A percentile compares a stretch with the other conserved stretches of the same genome.
These are phyloP conservation scores for Populus hybrid DNA, from an alignment of 441 rosid species.

Conservation along the genomic window DNA sequence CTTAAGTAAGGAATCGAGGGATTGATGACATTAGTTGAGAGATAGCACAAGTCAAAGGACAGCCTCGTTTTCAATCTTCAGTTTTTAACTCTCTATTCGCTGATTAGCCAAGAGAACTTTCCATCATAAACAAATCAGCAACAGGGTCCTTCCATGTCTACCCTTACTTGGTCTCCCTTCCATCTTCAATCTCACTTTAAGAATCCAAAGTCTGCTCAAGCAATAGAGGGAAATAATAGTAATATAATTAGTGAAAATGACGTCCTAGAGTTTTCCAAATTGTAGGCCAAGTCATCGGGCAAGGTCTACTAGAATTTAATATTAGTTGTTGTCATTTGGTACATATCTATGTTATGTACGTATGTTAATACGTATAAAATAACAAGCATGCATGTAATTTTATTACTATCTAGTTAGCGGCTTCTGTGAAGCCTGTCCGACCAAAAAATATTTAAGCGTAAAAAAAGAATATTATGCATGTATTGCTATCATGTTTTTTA, in stretches of 20 bases:
- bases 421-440: no score
- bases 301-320: neutral
- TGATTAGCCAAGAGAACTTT: conserved; percentile 22
- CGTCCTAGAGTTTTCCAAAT: conserved; percentile 8
- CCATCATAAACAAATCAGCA: conserved; percentile 20
- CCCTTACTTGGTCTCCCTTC: conserved; percentile 1
- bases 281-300: conserved; percentile 13
- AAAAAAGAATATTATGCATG: no score
- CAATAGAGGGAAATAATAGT: conserved; percentile 12
- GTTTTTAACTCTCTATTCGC: neutral
- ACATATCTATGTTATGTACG: neutral
- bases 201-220: conserved; percentile 33
- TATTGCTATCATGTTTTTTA: no score
- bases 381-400: no score
- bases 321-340: neutral
- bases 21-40: conserved; percentile 4
- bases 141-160: conserved; percentile 13
- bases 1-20: neutral
- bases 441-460: no score
- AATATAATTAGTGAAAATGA: conserved; percentile 15
- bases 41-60: conserved; percentile 43
- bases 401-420: no score
- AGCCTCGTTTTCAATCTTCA: conserved; percentile 25
- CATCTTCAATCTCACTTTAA: neutral
- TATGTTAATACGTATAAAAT: no score